phyloP scores from a whole-genome alignment of 2,329 filamentous ascomycete species.

The Graphium sp. region DNA sequence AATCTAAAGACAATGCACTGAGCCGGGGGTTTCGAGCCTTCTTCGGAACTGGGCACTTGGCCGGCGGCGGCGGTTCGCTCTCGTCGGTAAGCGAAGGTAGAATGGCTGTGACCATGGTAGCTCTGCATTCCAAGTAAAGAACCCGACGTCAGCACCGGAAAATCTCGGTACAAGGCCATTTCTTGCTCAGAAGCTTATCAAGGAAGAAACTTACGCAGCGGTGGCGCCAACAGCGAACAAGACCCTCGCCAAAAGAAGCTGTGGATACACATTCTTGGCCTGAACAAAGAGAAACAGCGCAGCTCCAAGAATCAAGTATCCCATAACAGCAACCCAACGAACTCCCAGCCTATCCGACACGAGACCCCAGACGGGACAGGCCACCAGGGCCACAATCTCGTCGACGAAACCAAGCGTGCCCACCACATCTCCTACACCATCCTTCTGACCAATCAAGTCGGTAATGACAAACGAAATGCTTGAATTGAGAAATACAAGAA shows the following conservation, averaged over 20 bases:
- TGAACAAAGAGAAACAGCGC: constrained; percentile 71
- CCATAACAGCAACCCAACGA: constrained; percentile 53
- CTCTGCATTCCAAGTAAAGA: no score
- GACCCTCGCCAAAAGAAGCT: constrained; percentile 68
- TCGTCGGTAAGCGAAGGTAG: constrained; percentile 55
- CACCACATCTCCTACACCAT: constrained; percentile 62
- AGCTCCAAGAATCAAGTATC: constrained; percentile 67
- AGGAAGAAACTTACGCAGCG: constrained; percentile 45
- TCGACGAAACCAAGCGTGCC: constrained; percentile 76
- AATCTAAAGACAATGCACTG: constrained; percentile 53
- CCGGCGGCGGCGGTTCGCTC: constrained; percentile 12
- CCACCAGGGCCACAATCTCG: constrained; percentile 65
- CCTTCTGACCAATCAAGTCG: constrained; percentile 59
- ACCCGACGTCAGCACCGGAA: neutral
- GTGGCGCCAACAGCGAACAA: constrained; percentile 84
- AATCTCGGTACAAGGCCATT: neutral
- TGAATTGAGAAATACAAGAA: constrained; percentile 80
- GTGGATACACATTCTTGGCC: constrained; percentile 73
- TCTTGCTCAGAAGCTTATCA: no score
- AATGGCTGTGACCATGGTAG: constrained; percentile 95
- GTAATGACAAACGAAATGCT: constrained; percentile 74
- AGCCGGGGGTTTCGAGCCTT: constrained; percentile 26
- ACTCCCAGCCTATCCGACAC: constrained; percentile 64
- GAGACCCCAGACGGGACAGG: constrained; percentile 67
- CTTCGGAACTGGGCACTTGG: constrained; percentile 11